Percentiles rank a stretch among this genome's conserved stretches.
phyloP scores from a whole-genome alignment of 805 yeast genomes.

The Lipomyces yamanashiensis region DNA sequence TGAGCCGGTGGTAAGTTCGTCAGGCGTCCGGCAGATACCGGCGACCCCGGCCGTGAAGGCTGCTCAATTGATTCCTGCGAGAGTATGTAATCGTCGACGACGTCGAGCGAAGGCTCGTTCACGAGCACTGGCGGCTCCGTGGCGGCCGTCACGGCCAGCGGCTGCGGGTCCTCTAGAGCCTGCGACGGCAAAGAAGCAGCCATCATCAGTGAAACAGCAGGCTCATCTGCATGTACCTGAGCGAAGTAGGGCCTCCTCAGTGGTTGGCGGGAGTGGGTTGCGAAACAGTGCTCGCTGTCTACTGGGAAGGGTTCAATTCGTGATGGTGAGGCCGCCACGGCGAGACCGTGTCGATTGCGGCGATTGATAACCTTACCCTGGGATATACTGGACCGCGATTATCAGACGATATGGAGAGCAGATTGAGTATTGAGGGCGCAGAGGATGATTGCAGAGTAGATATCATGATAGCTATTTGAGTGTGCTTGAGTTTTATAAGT shows the following conservation, averaged over 20 bases:
- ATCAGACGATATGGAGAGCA: too few species aligned
- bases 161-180: conserved; percentile 16
- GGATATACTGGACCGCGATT: too few species aligned
- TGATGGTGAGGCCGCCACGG: too few species aligned
- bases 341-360: too few species aligned
- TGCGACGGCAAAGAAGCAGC: conserved; percentile 22
- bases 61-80: conserved; percentile 28
- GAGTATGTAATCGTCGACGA: conserved; percentile 32
- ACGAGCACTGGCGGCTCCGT: conserved; percentile 27
- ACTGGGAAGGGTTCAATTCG: background rate
- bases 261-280: background rate
- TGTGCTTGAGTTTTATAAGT: too few species aligned
- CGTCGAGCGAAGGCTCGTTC: conserved; percentile 16
- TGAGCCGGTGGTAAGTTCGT: conserved; percentile 9
- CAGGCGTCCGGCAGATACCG: conserved; percentile 1
- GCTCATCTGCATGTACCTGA: conserved; percentile 6
- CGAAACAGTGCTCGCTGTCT: background rate
- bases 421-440: too few species aligned
- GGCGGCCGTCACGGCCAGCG: conserved; percentile 21
- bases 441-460: too few species aligned
- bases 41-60: conserved; percentile 3
- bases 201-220: conserved; percentile 14
- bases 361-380: too few species aligned
- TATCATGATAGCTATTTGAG: too few species aligned
- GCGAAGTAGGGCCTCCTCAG: background rate